Base-by-base conservation (phyloP, 257 asterid species). In the Capsicum chinense region DNA sequence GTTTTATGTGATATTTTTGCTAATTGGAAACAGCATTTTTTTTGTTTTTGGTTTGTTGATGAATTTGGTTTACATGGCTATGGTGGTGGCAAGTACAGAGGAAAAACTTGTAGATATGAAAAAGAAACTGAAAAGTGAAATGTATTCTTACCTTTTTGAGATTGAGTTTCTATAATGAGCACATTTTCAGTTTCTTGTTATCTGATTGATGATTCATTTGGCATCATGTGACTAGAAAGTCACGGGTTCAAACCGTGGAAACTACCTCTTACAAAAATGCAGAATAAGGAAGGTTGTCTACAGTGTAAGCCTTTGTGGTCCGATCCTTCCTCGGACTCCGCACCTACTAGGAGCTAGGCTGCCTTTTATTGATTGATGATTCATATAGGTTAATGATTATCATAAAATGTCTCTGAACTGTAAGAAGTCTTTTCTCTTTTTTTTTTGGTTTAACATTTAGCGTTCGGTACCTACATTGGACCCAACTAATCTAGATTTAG, bases 41-140 rank as follows among this genome's bases (percentile, higher is more conserved):
- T 71, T 33, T 50, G 10, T 7, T 17, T 70, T 15, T 12, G 2
- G 3, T 52, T 26, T 16, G 42, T 52, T 76, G 10, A 52, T 76
- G 81, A 54, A 16, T 52, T 54, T 54, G 21, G 16, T 15, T 7
- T 6, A 14, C 13, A 39, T 54, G 64, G 26, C 54, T 78, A 78
- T 78, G 63, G 58, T 76, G 4, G n/a, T 76, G 62, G n/a, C 8
- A 52, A 21, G 63, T 76, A 76, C 48, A 21, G 17, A 71, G 64
- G 6, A 52, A 26, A 50, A 26, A 74, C 62, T 12, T 21, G 6
- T 44, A 52, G 62, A 74, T 19, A 50, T 48, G 17, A 50, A 7
- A 35, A 26, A 76, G 63, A 76, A 52, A 26, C 82, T 54, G 64
- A 54, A 78, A 54, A 54, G 19, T 78, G 64, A 14, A 67, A 67